A percentile compares a stretch with the other conserved stretches of the same genome.
These are phyloP conservation scores for Phycomyces blakesleeanus DNA, from an alignment of 192 early-diverging fungal species.

Conservation along the genomic window DNA sequence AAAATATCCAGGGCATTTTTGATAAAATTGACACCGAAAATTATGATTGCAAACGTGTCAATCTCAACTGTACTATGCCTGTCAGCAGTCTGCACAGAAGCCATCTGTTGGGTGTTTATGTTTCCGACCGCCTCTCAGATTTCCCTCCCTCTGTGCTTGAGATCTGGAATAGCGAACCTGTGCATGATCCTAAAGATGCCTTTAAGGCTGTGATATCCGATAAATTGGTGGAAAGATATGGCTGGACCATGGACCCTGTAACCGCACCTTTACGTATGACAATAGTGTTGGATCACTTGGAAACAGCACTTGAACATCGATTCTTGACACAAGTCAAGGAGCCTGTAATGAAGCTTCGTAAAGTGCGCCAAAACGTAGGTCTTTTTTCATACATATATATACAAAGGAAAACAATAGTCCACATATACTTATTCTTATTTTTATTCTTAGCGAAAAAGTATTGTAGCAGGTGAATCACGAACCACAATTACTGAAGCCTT, in stretches of 20 bases:
- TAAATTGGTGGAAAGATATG: conserved; percentile 28
- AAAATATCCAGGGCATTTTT: conserved; percentile 25
- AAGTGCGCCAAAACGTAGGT: conserved; percentile 49
- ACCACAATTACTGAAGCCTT: conserved; percentile 44
- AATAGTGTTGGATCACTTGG: conserved; percentile 48
- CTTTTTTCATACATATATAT: neutral
- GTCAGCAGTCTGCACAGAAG: conserved; percentile 38
- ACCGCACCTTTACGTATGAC: conserved; percentile 46
- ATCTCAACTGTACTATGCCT: conserved; percentile 41
- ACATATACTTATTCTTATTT: no score
- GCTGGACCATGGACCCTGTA: conserved; percentile 32
- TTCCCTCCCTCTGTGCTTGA: neutral
- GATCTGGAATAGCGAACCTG: conserved; percentile 1
- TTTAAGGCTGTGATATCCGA: conserved; percentile 45
- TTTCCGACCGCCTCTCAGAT: neutral
- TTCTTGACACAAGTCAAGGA: conserved; percentile 57
- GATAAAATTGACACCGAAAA: conserved; percentile 26
- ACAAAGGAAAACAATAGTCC: neutral
- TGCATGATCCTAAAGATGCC: conserved; percentile 58
- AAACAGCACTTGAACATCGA: conserved; percentile 54
- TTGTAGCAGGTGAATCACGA: conserved; percentile 44
- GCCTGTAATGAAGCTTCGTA: conserved; percentile 51
- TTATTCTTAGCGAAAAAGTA: conserved; percentile 41
- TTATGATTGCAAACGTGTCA: conserved; percentile 32
- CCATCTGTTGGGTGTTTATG: conserved; percentile 33